Evolutionary conservation across 306 rosid genomes (phyloP).

Genomic region (cucumber (Cucumis sativus)): DNA sequence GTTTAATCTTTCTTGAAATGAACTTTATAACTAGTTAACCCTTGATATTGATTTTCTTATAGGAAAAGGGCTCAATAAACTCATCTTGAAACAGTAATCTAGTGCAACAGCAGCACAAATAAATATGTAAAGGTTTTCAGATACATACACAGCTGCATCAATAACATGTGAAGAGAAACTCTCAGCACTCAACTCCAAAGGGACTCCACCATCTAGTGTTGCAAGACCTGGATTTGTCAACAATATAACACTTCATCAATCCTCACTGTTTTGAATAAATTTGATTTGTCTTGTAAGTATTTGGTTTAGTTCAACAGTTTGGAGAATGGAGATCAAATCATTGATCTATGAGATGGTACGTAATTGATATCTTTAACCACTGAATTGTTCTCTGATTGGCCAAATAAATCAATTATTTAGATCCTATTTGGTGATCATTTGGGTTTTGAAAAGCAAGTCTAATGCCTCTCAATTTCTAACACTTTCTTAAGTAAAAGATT

Average conservation of each 20-base stretch:
- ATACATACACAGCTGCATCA: conserved; percentile 47
- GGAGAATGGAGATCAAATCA: too few species aligned
- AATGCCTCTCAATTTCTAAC: too few species aligned
- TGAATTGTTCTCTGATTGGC: too few species aligned
- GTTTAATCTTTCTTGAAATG: neutral
- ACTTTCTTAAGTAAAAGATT: too few species aligned
- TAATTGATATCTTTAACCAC: too few species aligned
- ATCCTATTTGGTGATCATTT: too few species aligned
- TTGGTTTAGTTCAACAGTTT: too few species aligned
- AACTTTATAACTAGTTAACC: neutral
- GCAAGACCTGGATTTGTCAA: conserved; percentile 57
- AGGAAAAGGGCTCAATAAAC: conserved; percentile 54
- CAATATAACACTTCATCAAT: neutral
- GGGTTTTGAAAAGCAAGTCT: too few species aligned
- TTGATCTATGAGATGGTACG: too few species aligned
- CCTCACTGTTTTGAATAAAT: neutral
- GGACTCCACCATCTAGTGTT: conserved; percentile 39
- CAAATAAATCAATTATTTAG: too few species aligned
- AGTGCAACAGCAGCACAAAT: conserved; percentile 55
- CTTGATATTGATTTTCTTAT: conserved; percentile 21
- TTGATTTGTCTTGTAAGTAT: neutral
- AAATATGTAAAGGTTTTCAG: conserved; percentile 54
- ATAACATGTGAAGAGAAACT: conserved; percentile 50
- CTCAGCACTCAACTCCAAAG: conserved; percentile 33
- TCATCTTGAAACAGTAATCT: conserved; percentile 64